Percentiles rank a stretch among this genome's conserved stretches.
Evolutionary conservation across 2,329 filamentous ascomycete species (phyloP).

Genomic region (Xylariaceae sp.): DNA sequence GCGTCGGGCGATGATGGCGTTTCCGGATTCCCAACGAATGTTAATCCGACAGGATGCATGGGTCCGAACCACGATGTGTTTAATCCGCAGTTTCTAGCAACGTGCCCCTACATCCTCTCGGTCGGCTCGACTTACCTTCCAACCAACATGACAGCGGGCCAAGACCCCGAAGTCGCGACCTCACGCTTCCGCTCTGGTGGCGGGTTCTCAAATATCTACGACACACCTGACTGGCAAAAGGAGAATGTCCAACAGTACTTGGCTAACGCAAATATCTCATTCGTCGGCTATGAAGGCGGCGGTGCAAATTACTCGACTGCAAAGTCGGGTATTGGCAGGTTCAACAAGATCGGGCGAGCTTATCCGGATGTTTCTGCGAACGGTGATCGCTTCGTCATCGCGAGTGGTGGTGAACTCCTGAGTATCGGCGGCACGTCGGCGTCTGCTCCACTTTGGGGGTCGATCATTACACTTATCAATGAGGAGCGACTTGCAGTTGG

Average conservation of each 20-base stretch:
- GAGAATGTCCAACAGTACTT: constrained; percentile 5
- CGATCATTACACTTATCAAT: constrained; percentile 49
- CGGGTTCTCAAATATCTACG: constrained; percentile 17
- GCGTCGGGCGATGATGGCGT: constrained; percentile 49
- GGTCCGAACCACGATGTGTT: constrained; percentile 42
- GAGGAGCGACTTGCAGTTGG: constrained; percentile 45
- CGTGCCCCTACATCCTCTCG: constrained; percentile 51
- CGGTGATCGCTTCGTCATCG: constrained; percentile 36
- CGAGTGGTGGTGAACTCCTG: constrained; percentile 33
- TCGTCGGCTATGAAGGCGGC: constrained; percentile 30
- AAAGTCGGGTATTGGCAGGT: constrained; percentile 34
- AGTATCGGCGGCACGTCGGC: constrained; percentile 51
- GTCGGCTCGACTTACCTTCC: constrained; percentile 38
- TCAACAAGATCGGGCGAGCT: constrained; percentile 43
- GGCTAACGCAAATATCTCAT: constrained; percentile 21
- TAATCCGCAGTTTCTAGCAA: constrained; percentile 45
- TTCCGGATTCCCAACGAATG: constrained; percentile 31
- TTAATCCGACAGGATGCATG: constrained; percentile 34
- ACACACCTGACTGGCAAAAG: constrained; percentile 9
- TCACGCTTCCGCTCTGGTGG: constrained; percentile 11
- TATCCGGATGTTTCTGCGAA: constrained; percentile 49
- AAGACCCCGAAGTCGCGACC: constrained; percentile 11
- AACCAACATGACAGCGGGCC: constrained; percentile 9
- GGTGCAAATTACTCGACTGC: constrained; percentile 36
- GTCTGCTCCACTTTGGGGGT: constrained; percentile 46